These are phyloP conservation scores for Phellopilus nigrolimitatus DNA, from an alignment of 1,284 basidiomycete genomes.

Conservation along the genomic window DNA sequence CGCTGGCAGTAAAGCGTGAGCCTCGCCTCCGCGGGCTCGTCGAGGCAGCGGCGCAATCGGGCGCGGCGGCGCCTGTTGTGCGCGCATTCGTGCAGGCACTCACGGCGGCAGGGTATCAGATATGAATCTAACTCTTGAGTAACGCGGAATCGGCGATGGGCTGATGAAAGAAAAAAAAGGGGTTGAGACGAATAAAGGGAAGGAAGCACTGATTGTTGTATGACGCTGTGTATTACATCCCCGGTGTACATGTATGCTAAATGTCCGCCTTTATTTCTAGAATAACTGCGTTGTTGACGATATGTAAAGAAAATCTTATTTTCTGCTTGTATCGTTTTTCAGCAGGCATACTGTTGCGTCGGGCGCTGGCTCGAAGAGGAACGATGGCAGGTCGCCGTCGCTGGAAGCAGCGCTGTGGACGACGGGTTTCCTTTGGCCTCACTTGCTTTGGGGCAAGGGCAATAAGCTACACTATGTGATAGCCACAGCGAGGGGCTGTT, in stretches of 20 bases:
- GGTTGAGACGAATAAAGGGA: background rate
- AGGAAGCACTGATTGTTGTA: background rate
- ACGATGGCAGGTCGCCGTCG: no score
- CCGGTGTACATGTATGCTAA: background rate
- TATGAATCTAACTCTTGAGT: no score
- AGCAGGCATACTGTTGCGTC: no score
- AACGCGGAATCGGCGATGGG: background rate
- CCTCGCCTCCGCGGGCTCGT: conserved; percentile 10
- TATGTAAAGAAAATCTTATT: background rate
- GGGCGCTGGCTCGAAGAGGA: no score
- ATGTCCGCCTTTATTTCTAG: background rate
- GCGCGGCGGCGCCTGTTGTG: background rate
- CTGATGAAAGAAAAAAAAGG: background rate
- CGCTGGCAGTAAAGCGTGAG: conserved; percentile 24
- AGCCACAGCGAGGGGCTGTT: no score
- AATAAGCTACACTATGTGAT: no score
- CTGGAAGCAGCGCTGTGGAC: no score
- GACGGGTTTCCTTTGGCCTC: no score
- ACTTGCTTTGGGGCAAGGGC: no score
- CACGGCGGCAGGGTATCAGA: conserved; percentile 34
- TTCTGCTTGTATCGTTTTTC: background rate
- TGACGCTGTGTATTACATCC: background rate
- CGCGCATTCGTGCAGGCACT: conserved; percentile 34
- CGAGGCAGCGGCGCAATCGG: background rate
- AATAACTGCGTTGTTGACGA: background rate